phyloP scores from a whole-genome alignment of 1,284 basidiomycete species.

The Sanghuangporus baumii region DNA sequence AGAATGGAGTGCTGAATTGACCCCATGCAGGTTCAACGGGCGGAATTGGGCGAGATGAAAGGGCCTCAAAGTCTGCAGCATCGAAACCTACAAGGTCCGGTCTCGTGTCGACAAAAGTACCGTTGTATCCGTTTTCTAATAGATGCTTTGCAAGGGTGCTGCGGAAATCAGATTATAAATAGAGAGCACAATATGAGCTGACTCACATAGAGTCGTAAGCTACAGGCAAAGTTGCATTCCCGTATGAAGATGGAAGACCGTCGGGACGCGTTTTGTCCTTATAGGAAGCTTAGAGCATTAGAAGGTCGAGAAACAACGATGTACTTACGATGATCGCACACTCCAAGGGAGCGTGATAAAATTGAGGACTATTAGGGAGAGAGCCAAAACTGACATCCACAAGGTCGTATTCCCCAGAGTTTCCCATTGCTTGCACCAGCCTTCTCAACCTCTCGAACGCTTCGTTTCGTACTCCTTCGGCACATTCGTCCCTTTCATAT shows the following conservation, averaged over 20 bases:
- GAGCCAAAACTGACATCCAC: constrained; percentile 2
- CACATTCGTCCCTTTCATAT: neutral
- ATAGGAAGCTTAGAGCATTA: neutral
- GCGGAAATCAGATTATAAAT: neutral
- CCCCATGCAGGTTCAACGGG: constrained; percentile 10
- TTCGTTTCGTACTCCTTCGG: neutral
- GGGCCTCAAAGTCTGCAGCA: neutral
- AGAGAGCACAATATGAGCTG: neutral
- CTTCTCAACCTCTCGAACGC: constrained; percentile 2
- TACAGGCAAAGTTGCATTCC: constrained; percentile 11
- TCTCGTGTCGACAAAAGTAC: constrained; percentile 11
- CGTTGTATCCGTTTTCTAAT: constrained; percentile 10
- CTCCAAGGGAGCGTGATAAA: constrained; percentile 2
- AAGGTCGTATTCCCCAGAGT: constrained; percentile 1
- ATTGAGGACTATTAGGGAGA: neutral
- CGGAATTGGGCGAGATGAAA: neutral
- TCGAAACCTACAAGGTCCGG: constrained; percentile 2
- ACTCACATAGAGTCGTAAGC: constrained; percentile 18
- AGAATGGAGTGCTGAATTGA: neutral
- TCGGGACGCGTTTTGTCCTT: constrained; percentile 16
- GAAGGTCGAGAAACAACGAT: neutral
- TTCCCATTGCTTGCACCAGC: constrained; percentile 1
- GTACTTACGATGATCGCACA: constrained; percentile 11
- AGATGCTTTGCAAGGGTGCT: constrained; percentile 15
- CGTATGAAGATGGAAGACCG: constrained; percentile 14